A percentile compares a stretch with the other conserved stretches of the same genome.
These are phyloP conservation scores for Moniliophthora roreri DNA, from an alignment of 1,284 basidiomycete species.

Conservation along the genomic window DNA sequence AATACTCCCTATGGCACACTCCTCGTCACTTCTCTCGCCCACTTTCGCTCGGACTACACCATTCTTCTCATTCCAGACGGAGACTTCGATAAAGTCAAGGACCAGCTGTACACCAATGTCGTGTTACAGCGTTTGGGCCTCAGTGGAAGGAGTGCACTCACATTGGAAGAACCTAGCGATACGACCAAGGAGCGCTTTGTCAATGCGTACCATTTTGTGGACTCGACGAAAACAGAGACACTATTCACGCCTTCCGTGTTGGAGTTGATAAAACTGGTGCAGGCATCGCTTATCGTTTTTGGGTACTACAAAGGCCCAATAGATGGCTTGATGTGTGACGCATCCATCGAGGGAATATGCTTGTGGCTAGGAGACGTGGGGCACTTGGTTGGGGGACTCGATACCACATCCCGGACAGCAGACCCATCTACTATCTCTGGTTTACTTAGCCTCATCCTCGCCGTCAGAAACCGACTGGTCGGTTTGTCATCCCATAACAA, in stretches of 20 bases:
- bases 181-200: constrained; percentile 76
- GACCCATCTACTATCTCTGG: constrained; percentile 71
- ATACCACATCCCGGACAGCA: constrained; percentile 68
- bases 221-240: constrained; percentile 28
- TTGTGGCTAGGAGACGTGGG: constrained; percentile 68
- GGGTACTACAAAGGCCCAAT: constrained; percentile 46
- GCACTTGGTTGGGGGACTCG: constrained; percentile 45
- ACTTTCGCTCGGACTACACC: constrained; percentile 82
- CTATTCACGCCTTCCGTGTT: constrained; percentile 64
- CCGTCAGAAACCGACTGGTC: constrained; percentile 66
- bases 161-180: constrained; percentile 75
- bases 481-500: constrained; percentile 36
- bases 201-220: constrained; percentile 60
- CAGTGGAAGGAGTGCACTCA: constrained; percentile 71
- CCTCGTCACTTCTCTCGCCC: constrained; percentile 79
- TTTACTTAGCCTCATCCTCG: constrained; percentile 65
- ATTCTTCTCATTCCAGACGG: constrained; percentile 76
- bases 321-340: constrained; percentile 74
- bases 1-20: constrained; percentile 67
- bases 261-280: constrained; percentile 71
- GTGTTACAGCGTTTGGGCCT: constrained; percentile 78
- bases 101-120: constrained; percentile 75
- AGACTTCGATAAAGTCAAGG: constrained; percentile 56
- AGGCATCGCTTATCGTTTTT: constrained; percentile 66
- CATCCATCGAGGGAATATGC: constrained; percentile 66